Evolutionary conservation across 2,329 filamentous ascomycete genomes (phyloP).

Genomic region (Epicoccum nigrum): DNA sequence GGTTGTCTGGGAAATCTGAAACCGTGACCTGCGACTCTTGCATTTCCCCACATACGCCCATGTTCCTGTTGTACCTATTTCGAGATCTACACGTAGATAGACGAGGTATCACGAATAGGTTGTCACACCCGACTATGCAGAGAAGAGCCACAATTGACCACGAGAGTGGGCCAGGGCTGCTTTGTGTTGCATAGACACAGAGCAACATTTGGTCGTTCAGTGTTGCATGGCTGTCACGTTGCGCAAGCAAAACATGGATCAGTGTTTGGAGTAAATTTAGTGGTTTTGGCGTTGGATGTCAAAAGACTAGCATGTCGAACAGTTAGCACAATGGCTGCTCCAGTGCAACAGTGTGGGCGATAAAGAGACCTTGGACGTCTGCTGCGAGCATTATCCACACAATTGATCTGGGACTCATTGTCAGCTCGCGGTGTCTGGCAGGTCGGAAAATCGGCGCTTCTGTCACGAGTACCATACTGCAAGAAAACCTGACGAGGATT

Average conservation of each 20-base stretch:
- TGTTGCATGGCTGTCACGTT: constrained; percentile 27
- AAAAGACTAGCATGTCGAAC: neutral
- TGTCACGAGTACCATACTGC: neutral
- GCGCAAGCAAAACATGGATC: constrained; percentile 19
- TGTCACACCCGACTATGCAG: constrained; percentile 12
- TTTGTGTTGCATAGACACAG: constrained; percentile 11
- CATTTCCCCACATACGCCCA: constrained; percentile 28
- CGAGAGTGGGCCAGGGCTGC: constrained; percentile 14
- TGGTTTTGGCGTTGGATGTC: neutral
- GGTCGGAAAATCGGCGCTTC: constrained; percentile 4
- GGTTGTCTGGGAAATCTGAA: constrained; percentile 17
- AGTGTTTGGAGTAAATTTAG: neutral
- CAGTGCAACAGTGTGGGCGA: neutral
- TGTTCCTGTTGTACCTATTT: constrained; percentile 39
- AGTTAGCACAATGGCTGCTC: too few species aligned
- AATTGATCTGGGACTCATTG: neutral
- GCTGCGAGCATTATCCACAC: neutral
- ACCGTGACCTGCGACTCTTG: constrained; percentile 27
- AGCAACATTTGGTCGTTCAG: constrained; percentile 1
- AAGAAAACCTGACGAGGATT: constrained; percentile 4
- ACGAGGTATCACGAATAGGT: constrained; percentile 25
- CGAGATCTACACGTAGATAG: constrained; percentile 33
- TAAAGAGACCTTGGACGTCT: neutral
- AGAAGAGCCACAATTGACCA: constrained; percentile 4
- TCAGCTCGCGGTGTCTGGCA: neutral